Evolutionary conservation across 1,284 basidiomycete species (phyloP), one percentile per base, ranked within the genome.

Genomic region (Tausonia pullulans): DNA sequence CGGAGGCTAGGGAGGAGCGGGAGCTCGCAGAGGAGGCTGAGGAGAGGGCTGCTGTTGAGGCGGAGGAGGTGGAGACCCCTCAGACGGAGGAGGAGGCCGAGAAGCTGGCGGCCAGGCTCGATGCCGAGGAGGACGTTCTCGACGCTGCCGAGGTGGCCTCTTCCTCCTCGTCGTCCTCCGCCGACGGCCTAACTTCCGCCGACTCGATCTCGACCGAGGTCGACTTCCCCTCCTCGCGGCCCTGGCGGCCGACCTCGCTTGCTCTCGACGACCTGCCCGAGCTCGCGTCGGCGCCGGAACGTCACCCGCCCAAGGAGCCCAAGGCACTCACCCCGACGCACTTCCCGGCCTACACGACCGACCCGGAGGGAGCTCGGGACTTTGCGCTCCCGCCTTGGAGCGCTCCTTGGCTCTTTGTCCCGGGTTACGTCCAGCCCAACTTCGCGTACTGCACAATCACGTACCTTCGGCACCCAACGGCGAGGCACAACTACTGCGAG

Each of bases 381-480:
- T 98, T 98, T 82, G 79, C 83, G 70, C 85, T 97, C 10, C 96
- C 96, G 0, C 79, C 83, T 46, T 97, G 86, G 72, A 90, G 93
- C 8, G 84, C 90, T 0, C 91, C 96, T 0, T 90, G 88, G 81
- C 81, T 98, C 60, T 98, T 98, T 80, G 83, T 98, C 69, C 96
- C 96, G 0, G 87, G 94, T 0, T 98, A 97, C 77, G 84, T 98
- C 64, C 92, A 98, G 72, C 84, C 88, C 2, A 90, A 86, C 62
- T 98, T 90, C 81, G 76, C 83, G 59, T 93, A 93, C 9, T 98
- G 96, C 77, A 93, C 94, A 5, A 87, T 87, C 16, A 81, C 98
- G 66, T 98, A 97, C 75, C 83, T 98, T 46, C 90, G 95, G 57
- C 92, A 98, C 74, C 96, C 96, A 2, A 97, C 93, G 0, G 92